Conservation (phyloP, 129 eudicot species). For the Calendula officinalis region DNA sequence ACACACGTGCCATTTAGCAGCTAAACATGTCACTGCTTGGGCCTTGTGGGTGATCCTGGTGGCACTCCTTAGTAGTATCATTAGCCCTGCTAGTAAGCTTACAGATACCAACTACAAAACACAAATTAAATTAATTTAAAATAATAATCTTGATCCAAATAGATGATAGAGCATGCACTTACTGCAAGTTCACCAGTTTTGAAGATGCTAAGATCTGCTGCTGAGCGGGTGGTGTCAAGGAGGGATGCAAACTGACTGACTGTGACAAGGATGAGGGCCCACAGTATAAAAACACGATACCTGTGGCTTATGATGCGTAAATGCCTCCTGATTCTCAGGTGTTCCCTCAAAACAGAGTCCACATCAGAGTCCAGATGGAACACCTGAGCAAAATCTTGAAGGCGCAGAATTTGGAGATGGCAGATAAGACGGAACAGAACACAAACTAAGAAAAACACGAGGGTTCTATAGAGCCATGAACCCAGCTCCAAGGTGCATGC, state of each 20-base stretch:
- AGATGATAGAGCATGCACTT: slow-evolving; percentile 19
- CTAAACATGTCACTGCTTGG: slow-evolving; percentile 72
- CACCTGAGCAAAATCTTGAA: slow-evolving; percentile 78
- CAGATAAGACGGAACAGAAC: slow-evolving; percentile 90
- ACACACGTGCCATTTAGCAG: slow-evolving; percentile 95
- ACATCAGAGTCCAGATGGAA: slow-evolving; percentile 75
- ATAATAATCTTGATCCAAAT: no score
- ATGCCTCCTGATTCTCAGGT: slow-evolving; percentile 88
- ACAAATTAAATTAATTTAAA: neutral
- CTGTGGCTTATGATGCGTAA: slow-evolving; percentile 83
- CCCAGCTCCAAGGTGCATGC: slow-evolving; percentile 77
- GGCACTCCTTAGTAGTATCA: slow-evolving; percentile 83
- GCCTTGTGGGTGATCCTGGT: slow-evolving; percentile 94
- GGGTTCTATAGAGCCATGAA: slow-evolving; percentile 89
- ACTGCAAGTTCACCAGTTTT: slow-evolving; percentile 92
- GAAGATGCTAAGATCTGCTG: slow-evolving; percentile 58
- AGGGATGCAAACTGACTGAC: slow-evolving; percentile 68
- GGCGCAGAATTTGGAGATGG: slow-evolving; percentile 88
- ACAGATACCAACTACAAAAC: slow-evolving; percentile 70
- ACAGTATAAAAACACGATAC: slow-evolving; percentile 63
- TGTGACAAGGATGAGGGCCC: slow-evolving; percentile 68
- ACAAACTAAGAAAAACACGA: slow-evolving; percentile 87
- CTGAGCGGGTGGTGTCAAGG: slow-evolving; percentile 67
- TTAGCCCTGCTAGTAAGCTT: slow-evolving; percentile 83
- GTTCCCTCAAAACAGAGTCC: slow-evolving; percentile 64